These are phyloP conservation scores for Ottelia alismoides DNA, from an alignment of 106 monocot species.

Conservation along the genomic window DNA sequence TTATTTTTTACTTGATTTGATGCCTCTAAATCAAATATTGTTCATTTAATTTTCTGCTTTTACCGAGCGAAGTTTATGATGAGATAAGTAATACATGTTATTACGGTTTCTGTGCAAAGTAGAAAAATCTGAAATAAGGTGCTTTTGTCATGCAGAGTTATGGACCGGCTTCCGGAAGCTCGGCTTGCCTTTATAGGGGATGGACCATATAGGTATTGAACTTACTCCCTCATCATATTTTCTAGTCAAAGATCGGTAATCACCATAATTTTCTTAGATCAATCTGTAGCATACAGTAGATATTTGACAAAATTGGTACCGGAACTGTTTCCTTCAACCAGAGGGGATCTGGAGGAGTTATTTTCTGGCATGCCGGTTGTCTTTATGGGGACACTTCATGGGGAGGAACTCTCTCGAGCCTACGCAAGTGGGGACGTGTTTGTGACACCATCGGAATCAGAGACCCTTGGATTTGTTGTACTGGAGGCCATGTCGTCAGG, in stretches of 20 bases:
- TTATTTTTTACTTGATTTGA: too few species aligned
- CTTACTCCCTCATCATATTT: neutral
- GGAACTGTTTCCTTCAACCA: slow-evolving; percentile 3
- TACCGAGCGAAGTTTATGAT: too few species aligned
- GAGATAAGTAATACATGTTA: too few species aligned
- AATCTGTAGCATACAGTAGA: neutral
- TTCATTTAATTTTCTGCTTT: too few species aligned
- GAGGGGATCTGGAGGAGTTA: slow-evolving; percentile 74
- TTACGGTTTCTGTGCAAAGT: too few species aligned
- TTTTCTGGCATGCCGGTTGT: slow-evolving; percentile 73
- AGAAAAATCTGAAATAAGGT: too few species aligned
- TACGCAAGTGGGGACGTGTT: slow-evolving; percentile 92
- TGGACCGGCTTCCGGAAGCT: slow-evolving; percentile 73
- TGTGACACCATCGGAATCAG: slow-evolving; percentile 90
- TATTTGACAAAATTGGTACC: neutral
- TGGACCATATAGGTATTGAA: slow-evolving; percentile 71
- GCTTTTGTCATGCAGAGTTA: slow-evolving; percentile 62
- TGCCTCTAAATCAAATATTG: too few species aligned
- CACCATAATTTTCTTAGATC: neutral
- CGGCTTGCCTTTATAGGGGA: slow-evolving; percentile 94
- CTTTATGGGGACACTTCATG: slow-evolving; percentile 90
- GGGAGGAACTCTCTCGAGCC: slow-evolving; percentile 86
- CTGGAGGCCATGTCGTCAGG: slow-evolving; percentile 95
- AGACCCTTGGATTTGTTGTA: slow-evolving; percentile 88
- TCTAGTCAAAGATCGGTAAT: neutral